phyloP scores from a whole-genome alignment of 805 yeast genomes.

The Starmerella davenportii region DNA sequence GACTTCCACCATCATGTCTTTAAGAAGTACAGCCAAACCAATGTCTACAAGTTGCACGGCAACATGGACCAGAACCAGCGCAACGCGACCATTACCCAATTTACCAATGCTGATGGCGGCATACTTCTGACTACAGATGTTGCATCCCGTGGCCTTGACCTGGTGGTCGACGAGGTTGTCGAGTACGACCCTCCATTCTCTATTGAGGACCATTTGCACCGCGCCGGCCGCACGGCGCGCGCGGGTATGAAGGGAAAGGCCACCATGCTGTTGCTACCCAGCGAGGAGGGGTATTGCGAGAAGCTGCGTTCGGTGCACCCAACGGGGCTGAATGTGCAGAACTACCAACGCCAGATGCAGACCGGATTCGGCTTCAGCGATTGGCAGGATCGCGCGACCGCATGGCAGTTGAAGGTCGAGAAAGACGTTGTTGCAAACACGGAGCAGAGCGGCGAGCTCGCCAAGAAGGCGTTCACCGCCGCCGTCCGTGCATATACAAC shows the following conservation, averaged over 20 bases:
- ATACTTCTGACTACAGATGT: slow-evolving; percentile 90
- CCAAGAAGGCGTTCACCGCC: slow-evolving; percentile 67
- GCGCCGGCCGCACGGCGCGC: slow-evolving; percentile 96
- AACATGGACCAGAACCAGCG: slow-evolving; percentile 72
- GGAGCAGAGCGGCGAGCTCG: slow-evolving; percentile 35
- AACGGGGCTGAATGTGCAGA: slow-evolving; percentile 32
- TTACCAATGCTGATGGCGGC: slow-evolving; percentile 28
- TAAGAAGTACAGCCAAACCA: slow-evolving; percentile 37
- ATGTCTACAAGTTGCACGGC: slow-evolving; percentile 68
- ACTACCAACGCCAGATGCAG: slow-evolving; percentile 26
- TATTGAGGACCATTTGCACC: slow-evolving; percentile 83
- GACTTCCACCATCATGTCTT: slow-evolving; percentile 74
- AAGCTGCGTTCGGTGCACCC: slow-evolving; percentile 42
- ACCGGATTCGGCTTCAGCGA: slow-evolving; percentile 26
- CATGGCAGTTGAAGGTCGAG: slow-evolving; percentile 85
- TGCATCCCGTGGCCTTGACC: slow-evolving; percentile 89
- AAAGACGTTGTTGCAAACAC: slow-evolving; percentile 55
- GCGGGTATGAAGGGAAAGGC: slow-evolving; percentile 82
- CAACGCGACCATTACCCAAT: slow-evolving; percentile 42
- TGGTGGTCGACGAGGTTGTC: slow-evolving; percentile 68
- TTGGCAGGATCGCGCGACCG: slow-evolving; percentile 92
- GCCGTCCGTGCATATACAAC: slow-evolving; percentile 94
- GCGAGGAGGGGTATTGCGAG: slow-evolving; percentile 57
- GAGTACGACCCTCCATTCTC: slow-evolving; percentile 94
- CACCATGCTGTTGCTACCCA: slow-evolving; percentile 65